phyloP scores from a whole-genome alignment of 2,329 filamentous ascomycete genomes.

The Gaeumannomyces sp. region DNA sequence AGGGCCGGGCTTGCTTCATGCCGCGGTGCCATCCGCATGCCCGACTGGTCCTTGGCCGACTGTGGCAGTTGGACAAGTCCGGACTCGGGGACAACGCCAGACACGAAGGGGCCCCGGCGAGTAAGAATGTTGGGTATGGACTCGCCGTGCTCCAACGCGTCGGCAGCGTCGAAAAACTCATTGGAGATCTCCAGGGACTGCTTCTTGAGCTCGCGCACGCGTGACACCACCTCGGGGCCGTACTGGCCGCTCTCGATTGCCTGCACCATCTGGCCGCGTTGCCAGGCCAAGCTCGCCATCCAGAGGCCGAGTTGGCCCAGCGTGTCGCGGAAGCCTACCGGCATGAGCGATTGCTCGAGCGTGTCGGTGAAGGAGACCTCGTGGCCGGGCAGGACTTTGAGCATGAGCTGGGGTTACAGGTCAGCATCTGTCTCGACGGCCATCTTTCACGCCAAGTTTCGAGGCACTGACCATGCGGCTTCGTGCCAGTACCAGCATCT shows the following conservation, averaged over 20 bases:
- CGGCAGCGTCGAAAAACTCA: neutral
- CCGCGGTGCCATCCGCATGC: no score
- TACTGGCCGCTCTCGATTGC: neutral
- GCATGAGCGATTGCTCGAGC: neutral
- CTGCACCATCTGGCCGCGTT: neutral
- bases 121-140: neutral
- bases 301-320: constrained; percentile 1
- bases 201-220: neutral
- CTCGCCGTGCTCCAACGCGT: neutral
- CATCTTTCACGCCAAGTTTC: no score
- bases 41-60: neutral
- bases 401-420: constrained; percentile 1
- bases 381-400: constrained; percentile 4
- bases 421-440: no score
- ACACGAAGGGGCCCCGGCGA: neutral
- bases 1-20: neutral
- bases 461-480: neutral
- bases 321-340: neutral
- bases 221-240: neutral
- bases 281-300: neutral
- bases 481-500: constrained; percentile 3
- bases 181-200: neutral
- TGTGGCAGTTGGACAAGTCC: neutral
- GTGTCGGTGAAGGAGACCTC: neutral
- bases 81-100: neutral